Evolutionary conservation across 2,329 filamentous ascomycete genomes (phyloP).

Genomic region (Botrytis porri): DNA sequence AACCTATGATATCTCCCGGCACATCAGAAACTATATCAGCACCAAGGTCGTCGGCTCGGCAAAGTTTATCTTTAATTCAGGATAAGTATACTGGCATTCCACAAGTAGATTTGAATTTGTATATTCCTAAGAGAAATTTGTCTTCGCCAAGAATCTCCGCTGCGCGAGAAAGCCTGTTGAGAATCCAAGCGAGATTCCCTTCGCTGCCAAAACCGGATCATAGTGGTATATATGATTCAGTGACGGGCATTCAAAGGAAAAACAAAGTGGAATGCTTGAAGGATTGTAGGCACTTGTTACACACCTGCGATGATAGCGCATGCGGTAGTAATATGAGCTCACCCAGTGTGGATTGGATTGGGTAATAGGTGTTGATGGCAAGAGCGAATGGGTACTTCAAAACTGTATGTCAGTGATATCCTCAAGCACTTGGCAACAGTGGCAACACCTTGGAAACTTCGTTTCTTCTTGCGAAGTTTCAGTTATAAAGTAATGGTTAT

Average conservation of each 20-base stretch:
- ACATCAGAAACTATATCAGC: background rate
- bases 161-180: constrained; percentile 5
- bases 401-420: background rate
- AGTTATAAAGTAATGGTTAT: background rate
- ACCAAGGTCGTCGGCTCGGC: background rate
- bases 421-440: background rate
- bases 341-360: constrained; percentile 32
- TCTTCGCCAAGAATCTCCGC: background rate
- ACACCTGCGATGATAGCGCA: constrained; percentile 24
- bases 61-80: constrained; percentile 2
- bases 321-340: constrained; percentile 18
- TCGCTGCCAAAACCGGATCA: constrained; percentile 21
- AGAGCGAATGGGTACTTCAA: background rate
- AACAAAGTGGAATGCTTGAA: background rate
- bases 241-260: constrained; percentile 21
- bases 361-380: constrained; percentile 10
- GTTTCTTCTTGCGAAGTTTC: background rate
- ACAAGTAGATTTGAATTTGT: background rate
- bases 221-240: constrained; percentile 23
- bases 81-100: background rate
- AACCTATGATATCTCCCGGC: background rate
- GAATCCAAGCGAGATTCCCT: background rate
- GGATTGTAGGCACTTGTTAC: constrained; percentile 1
- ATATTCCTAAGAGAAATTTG: background rate
- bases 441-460: background rate